Percentiles rank a stretch among this genome's conserved stretches.
Conservation (phyloP, 2,329 filamentous ascomycete genomes). For the Claviceps sorghi region DNA sequence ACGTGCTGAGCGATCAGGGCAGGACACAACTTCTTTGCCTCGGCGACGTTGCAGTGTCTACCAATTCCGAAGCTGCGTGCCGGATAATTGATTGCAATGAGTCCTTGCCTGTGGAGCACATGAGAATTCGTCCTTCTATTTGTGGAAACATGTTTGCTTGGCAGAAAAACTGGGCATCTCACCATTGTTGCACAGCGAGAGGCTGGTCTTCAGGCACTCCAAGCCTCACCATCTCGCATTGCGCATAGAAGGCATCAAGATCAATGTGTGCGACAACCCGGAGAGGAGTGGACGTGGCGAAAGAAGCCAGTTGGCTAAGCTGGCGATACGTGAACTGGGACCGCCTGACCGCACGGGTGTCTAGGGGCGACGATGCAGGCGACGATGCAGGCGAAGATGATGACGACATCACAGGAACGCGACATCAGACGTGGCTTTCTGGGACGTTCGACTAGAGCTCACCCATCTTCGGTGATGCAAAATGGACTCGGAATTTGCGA, state of each 20-base stretch:
- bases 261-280: constrained; percentile 85
- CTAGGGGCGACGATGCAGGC: constrained; percentile 14
- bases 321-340: constrained; percentile 81
- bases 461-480: background rate
- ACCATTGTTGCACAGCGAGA: constrained; percentile 89
- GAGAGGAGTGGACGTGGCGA: constrained; percentile 58
- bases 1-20: constrained; percentile 80
- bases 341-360: constrained; percentile 16
- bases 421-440: background rate
- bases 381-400: constrained; percentile 4
- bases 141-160: background rate
- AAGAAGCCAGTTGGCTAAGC: constrained; percentile 59
- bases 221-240: constrained; percentile 87
- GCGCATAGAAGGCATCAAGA: constrained; percentile 92
- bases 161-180: constrained; percentile 10
- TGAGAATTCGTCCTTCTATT: background rate
- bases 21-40: constrained; percentile 79
- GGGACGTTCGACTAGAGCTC: background rate
- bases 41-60: constrained; percentile 61
- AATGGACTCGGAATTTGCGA: background rate
- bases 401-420: constrained; percentile 1
- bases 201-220: constrained; percentile 60
- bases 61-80: constrained; percentile 68
- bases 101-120: constrained; percentile 49
- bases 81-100: constrained; percentile 95